These are phyloP conservation scores for Collybia mongolica DNA, from an alignment of 768 basidiomycete genomes.

Conservation along the genomic window DNA sequence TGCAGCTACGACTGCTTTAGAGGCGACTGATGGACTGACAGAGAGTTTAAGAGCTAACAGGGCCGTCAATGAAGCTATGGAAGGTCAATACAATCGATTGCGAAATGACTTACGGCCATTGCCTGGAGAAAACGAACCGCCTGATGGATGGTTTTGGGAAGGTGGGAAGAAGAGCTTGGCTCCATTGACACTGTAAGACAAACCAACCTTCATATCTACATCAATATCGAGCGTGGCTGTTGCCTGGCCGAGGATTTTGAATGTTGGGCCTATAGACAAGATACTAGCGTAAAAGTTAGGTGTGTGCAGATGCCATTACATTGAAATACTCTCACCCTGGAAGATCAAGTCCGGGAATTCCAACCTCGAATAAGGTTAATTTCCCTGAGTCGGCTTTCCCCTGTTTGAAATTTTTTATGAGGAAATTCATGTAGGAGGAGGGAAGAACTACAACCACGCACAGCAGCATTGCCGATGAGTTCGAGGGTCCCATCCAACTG, in stretches of 20 bases:
- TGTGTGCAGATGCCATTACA: neutral
- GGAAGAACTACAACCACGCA: slow-evolving; percentile 5
- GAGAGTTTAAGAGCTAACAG: slow-evolving; percentile 38
- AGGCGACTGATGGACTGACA: slow-evolving; percentile 33
- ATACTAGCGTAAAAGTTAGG: slow-evolving; percentile 26
- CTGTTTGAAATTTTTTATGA: slow-evolving; percentile 7
- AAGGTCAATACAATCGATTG: neutral
- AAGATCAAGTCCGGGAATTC: slow-evolving; percentile 50
- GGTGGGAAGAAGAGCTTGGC: slow-evolving; percentile 44
- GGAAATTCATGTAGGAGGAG: neutral
- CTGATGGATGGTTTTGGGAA: slow-evolving; percentile 9
- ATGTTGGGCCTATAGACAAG: slow-evolving; percentile 43
- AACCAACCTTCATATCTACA: slow-evolving; percentile 35
- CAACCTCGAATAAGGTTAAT: slow-evolving; percentile 35
- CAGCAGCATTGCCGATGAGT: slow-evolving; percentile 34
- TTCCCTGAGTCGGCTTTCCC: slow-evolving; percentile 40
- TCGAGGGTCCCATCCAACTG: slow-evolving; percentile 34
- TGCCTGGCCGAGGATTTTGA: slow-evolving; percentile 37
- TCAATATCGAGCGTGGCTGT: slow-evolving; percentile 31
- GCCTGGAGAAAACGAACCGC: slow-evolving; percentile 27
- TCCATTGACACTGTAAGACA: slow-evolving; percentile 39
- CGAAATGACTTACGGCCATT: slow-evolving; percentile 41
- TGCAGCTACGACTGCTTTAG: slow-evolving; percentile 38
- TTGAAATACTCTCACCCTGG: slow-evolving; percentile 33
- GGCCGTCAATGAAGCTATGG: too few relatives aligned